These are phyloP conservation scores for Xylaria sp. DNA, from an alignment of 2,329 filamentous ascomycete genomes.

Conservation along the genomic window DNA sequence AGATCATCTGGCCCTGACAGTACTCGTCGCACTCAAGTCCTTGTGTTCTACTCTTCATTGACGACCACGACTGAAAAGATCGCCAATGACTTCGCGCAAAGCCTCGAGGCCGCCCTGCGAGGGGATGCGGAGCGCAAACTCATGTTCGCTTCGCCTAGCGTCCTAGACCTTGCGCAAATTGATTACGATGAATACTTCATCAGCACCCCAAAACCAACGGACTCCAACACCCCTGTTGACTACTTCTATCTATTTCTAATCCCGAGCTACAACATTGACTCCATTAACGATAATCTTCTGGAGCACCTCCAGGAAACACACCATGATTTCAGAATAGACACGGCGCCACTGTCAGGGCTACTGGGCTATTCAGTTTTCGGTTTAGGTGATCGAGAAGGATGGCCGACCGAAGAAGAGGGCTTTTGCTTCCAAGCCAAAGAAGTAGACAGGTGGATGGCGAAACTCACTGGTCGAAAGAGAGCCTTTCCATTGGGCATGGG, in stretches of 20 bases:
- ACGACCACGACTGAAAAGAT: conserved; percentile 82
- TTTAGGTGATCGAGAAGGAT: conserved; percentile 87
- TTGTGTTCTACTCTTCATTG: conserved; percentile 90
- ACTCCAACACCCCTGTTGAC: conserved; percentile 54
- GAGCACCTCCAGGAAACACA: conserved; percentile 90
- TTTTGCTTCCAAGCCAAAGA: conserved; percentile 93
- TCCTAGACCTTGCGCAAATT: conserved; percentile 81
- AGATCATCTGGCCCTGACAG: conserved; percentile 39
- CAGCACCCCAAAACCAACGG: conserved; percentile 66
- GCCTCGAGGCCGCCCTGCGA: conserved; percentile 59
- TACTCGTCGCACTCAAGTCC: conserved; percentile 65
- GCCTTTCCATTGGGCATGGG: conserved; percentile 89
- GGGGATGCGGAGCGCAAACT: conserved; percentile 50
- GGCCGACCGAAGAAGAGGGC: conserved; percentile 88
- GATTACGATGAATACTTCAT: conserved; percentile 96
- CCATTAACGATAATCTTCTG: conserved; percentile 84
- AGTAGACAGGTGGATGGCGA: conserved; percentile 96
- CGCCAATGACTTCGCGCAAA: conserved; percentile 66
- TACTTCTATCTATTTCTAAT: conserved; percentile 85
- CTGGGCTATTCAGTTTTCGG: conserved; percentile 94
- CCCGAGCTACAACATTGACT: conserved; percentile 95
- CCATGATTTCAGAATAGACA: conserved; percentile 95
- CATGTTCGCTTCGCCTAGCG: conserved; percentile 61
- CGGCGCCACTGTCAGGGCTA: conserved; percentile 75
- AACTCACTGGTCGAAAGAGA: conserved; percentile 82